Evolutionary conservation across 1,284 basidiomycete genomes (phyloP), one percentile per base, ranked within the genome.

Genomic region (Trichosporon ovoides): DNA sequence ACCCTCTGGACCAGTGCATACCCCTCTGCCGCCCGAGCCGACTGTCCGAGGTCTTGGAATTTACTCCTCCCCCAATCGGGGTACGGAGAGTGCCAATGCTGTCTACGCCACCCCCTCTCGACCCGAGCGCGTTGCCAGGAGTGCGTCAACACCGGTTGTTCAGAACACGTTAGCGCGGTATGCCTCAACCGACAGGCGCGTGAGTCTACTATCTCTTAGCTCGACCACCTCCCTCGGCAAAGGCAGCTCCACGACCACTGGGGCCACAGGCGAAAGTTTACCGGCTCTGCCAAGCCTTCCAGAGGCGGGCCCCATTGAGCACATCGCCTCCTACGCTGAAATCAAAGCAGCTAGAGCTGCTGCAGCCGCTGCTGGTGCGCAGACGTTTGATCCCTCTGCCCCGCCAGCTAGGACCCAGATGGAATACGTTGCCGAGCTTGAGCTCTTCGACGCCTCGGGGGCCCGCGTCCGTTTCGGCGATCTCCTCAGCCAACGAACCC

Each of bases 371-470:
- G 22, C 14, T 28, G 24, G 19, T 55, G 60, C 62, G 13, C 63
- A 61, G 38, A 38, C 53, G 11, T 76, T 75, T 40, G 66, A 69
- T 36, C 56, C 60, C 14, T 55, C 65, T 34, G 58, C 53, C 3
- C 49, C 66, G 1, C 75, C 75, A 1, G 67, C 60, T 5, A 55
- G 65, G 16, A 62, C 61, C 31, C 61, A 67, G 68, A 78, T 91
- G 43, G 77, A 81, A 14, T 80, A 81, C 28, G 89, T 87, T 4
- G 82, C 85, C 3, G 78, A 83, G 19, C 80, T 87, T 2, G 83
- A 87, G 50, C 72, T 94, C 31, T 87, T 90, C 70, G 80, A 79
- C 52, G 49, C 48, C 12, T n/a, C 54, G 1, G 36, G 56, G 33
- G 53, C 53, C 4, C 43, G 43, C 7, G 43, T 48, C 22, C 43